A percentile compares a stretch with the other conserved stretches of the same genome.
Evolutionary conservation across 2,329 filamentous ascomycete species (phyloP).

Genomic region (Aspergillus udagawae): DNA sequence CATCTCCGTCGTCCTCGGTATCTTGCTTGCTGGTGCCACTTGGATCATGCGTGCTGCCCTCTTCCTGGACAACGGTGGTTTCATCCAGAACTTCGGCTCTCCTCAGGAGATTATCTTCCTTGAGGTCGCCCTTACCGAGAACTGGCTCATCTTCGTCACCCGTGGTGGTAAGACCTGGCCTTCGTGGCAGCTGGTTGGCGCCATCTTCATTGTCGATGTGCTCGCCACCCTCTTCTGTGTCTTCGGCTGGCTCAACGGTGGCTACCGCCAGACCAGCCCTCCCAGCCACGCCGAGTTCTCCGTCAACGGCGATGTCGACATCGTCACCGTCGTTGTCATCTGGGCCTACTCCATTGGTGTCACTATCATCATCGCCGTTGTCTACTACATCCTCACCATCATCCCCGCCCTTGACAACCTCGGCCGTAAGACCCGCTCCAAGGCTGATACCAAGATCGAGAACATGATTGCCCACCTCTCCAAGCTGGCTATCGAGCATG

Average conservation of each 20-base stretch:
- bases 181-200: slow-evolving; percentile 68
- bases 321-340: slow-evolving; percentile 52
- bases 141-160: slow-evolving; percentile 96
- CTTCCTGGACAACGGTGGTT: slow-evolving; percentile 65
- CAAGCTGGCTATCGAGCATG: slow-evolving; percentile 51
- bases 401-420: slow-evolving; percentile 48
- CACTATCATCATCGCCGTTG: slow-evolving; percentile 50
- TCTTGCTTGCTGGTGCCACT: slow-evolving; percentile 64
- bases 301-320: slow-evolving; percentile 53
- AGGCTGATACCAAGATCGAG: slow-evolving; percentile 51
- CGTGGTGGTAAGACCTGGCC: slow-evolving; percentile 74
- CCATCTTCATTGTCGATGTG: slow-evolving; percentile 68
- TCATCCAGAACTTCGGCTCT: slow-evolving; percentile 70
- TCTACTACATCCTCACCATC: slow-evolving; percentile 48
- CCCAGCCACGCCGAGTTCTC: slow-evolving; percentile 29
- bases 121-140: slow-evolving; percentile 86
- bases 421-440: slow-evolving; percentile 49
- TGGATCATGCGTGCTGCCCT: slow-evolving; percentile 70
- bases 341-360: slow-evolving; percentile 53
- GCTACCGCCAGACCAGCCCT: slow-evolving; percentile 28
- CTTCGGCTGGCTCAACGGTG: slow-evolving; percentile 68
- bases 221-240: slow-evolving; percentile 69
- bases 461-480: slow-evolving; percentile 50
- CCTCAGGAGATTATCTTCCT: slow-evolving; percentile 81
- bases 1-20: slow-evolving; percentile 57